Evolutionary conservation across 2,329 filamentous ascomycete genomes (phyloP).

Genomic region (Diaporthe ampelina): DNA sequence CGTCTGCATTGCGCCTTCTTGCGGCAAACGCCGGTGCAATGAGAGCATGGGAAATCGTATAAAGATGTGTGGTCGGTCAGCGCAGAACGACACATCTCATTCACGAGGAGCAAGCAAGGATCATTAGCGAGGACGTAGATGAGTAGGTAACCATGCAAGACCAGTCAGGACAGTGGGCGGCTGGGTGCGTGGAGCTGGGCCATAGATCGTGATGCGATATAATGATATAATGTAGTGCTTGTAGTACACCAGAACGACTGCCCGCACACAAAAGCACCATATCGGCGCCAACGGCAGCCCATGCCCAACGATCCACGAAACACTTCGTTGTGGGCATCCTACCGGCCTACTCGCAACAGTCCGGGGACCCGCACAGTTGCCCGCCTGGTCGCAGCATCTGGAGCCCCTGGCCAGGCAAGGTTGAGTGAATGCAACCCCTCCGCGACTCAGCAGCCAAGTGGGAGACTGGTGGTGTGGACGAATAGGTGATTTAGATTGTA

Average conservation of each 20-base stretch:
- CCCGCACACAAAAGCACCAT: neutral
- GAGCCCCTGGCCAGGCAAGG: neutral
- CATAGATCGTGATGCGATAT: conserved; percentile 19
- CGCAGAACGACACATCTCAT: neutral
- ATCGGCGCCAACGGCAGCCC: conserved; percentile 12
- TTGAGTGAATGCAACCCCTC: conserved; percentile 28
- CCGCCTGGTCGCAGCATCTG: conserved; percentile 4
- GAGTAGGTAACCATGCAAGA: neutral
- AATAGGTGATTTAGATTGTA: neutral
- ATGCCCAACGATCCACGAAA: neutral
- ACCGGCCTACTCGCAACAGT: neutral
- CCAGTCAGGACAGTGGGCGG: neutral
- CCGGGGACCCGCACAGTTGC: neutral
- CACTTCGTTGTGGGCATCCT: conserved; percentile 1
- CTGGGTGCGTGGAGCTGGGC: neutral
- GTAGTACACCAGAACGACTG: neutral
- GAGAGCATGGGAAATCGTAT: neutral
- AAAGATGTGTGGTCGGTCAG: neutral
- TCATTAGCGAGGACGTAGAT: neutral
- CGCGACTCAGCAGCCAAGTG: conserved; percentile 23
- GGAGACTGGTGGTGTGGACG: neutral
- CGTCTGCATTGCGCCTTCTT: neutral
- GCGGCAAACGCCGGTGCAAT: conserved; percentile 19
- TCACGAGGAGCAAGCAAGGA: neutral
- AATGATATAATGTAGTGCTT: neutral